phyloP scores from a whole-genome alignment of 2,329 filamentous ascomycete species.

The Cladosporium cucumerinum region DNA sequence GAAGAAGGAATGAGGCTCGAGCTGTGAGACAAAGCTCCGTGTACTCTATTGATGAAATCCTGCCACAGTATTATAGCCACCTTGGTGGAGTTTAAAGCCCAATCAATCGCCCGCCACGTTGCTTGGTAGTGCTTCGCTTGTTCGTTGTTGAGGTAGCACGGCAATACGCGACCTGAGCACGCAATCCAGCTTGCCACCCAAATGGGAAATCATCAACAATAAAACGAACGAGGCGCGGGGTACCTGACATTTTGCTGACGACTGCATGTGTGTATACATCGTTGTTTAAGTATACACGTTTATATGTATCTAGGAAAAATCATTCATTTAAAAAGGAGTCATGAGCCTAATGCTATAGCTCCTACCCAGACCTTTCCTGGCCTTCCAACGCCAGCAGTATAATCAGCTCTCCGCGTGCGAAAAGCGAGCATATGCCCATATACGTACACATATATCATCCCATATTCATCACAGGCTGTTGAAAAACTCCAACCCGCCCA shows the following conservation, averaged over 20 bases:
- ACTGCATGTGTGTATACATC: background rate
- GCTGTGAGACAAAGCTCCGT: conserved; percentile 10
- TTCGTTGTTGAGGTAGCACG: background rate
- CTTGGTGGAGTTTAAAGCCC: background rate
- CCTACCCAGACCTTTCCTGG: background rate
- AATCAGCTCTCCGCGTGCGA: background rate
- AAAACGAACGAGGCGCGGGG: background rate
- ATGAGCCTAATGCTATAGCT: background rate
- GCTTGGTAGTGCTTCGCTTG: conserved; percentile 3
- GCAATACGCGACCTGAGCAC: background rate
- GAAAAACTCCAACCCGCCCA: conserved; percentile 12
- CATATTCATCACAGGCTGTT: conserved; percentile 3
- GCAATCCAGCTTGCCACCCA: background rate
- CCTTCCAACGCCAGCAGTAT: background rate
- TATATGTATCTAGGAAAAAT: background rate
- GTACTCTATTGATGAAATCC: background rate
- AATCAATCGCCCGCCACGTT: background rate
- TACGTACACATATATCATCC: background rate
- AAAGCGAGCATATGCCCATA: background rate
- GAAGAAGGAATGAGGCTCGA: conserved; percentile 10
- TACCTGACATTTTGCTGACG: background rate
- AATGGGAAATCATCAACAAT: conserved; percentile 9
- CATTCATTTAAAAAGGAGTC: background rate
- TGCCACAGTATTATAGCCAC: background rate
- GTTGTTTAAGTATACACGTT: background rate